These are phyloP conservation scores for Penicillium diatomitis DNA, from an alignment of 495 filamentous ascomycete species.

Conservation along the genomic window DNA sequence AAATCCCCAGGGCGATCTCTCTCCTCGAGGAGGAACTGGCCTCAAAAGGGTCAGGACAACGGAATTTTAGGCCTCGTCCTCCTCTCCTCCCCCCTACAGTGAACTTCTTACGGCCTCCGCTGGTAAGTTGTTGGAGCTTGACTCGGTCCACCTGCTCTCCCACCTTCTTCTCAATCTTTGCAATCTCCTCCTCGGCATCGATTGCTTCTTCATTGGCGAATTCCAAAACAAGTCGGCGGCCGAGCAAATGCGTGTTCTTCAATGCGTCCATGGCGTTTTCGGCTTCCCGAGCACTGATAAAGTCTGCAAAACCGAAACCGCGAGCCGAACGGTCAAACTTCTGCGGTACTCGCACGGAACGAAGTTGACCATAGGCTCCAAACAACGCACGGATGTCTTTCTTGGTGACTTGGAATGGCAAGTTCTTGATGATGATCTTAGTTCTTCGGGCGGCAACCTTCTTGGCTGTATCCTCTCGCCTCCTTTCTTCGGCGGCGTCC, in stretches of 20 bases:
- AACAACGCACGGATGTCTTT: constrained; percentile 83
- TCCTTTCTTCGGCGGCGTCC: constrained; percentile 79
- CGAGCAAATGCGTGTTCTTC: constrained; percentile 86
- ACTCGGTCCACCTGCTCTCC: constrained; percentile 80
- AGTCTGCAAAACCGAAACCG: constrained; percentile 96
- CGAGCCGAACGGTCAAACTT: constrained; percentile 82
- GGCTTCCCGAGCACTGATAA: constrained; percentile 83
- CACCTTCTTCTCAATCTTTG: constrained; percentile 91
- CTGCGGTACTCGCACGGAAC: constrained; percentile 86
- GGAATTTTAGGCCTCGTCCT: constrained; percentile 46
- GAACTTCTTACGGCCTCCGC: constrained; percentile 76
- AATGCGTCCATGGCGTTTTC: constrained; percentile 87
- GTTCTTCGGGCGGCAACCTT: constrained; percentile 63
- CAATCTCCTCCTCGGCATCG: constrained; percentile 91
- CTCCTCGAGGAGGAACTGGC: no score
- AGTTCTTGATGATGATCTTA: constrained; percentile 96
- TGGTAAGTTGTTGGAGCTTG: constrained; percentile 76
- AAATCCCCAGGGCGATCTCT: no score
- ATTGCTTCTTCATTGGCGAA: constrained; percentile 77
- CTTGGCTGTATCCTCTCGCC: constrained; percentile 70
- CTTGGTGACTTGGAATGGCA: constrained; percentile 91
- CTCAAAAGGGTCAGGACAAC: constrained; percentile 7
- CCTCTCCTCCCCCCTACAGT: constrained; percentile 65
- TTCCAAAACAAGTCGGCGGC: constrained; percentile 78
- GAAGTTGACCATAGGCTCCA: constrained; percentile 80